Evolutionary conservation across 495 filamentous ascomycete genomes (phyloP).

Genomic region (Penicillium angulare): DNA sequence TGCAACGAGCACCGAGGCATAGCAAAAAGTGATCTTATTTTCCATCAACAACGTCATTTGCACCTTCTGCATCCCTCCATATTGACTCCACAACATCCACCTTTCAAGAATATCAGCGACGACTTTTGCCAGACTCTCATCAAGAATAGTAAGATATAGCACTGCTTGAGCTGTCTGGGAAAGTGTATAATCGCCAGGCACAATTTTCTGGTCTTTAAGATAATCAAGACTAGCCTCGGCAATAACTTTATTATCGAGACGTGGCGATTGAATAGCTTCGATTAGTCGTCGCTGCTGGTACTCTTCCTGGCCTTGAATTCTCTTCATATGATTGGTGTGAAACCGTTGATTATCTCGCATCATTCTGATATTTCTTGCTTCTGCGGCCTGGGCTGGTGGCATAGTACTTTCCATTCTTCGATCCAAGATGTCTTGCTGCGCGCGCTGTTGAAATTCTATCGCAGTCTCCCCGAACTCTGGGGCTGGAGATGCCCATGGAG

Average conservation of each 20-base stretch:
- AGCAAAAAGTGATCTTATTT: conserved; percentile 8
- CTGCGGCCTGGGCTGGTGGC: background rate
- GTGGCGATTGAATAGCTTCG: conserved; percentile 9
- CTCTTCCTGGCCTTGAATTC: background rate
- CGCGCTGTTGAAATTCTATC: background rate
- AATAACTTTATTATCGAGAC: conserved; percentile 4
- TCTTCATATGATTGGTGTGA: background rate
- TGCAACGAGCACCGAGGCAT: conserved; percentile 3
- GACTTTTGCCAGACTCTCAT: background rate
- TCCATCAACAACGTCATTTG: conserved; percentile 1
- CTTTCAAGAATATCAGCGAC: conserved; percentile 7
- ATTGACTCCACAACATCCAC: conserved; percentile 8
- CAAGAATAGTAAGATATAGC: conserved; percentile 2
- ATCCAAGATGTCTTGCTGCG: background rate
- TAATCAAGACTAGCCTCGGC: background rate
- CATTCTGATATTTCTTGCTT: background rate
- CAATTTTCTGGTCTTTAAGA: background rate
- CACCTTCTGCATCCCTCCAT: conserved; percentile 8
- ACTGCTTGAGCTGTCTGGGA: background rate
- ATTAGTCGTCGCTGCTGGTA: conserved; percentile 5
- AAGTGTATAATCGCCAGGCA: background rate
- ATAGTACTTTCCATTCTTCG: background rate
- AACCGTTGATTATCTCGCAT: background rate
- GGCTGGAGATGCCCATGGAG: conserved; percentile 6
- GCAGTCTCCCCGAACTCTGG: background rate